Evolutionary conservation across 257 asterid genomes (phyloP).

Genomic region (Ocimum tenuiflorum): DNA sequence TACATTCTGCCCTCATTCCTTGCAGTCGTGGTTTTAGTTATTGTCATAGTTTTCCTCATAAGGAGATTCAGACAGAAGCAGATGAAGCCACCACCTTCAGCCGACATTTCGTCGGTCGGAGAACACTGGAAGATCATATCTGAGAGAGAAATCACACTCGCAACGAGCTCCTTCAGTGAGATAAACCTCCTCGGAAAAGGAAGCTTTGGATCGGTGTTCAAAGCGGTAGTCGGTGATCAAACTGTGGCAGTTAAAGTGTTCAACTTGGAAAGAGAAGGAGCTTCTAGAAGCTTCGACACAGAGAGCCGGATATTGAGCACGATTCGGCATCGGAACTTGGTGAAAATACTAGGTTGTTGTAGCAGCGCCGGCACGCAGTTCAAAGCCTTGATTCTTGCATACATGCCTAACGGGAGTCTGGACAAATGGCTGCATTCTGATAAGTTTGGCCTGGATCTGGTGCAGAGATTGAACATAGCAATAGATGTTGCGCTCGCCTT

Average conservation of each 20-base stretch:
- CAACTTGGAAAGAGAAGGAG: neutral
- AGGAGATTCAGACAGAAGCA: neutral
- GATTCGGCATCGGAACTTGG: neutral
- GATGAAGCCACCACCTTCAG: neutral
- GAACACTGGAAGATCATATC: neutral
- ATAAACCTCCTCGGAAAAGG: conserved; percentile 3
- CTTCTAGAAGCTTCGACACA: neutral
- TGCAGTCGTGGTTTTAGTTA: neutral
- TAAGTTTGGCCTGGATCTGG: neutral
- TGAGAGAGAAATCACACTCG: neutral
- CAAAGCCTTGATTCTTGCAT: neutral
- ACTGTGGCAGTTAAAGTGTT: neutral
- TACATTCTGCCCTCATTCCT: neutral
- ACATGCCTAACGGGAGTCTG: neutral
- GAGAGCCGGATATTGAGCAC: neutral
- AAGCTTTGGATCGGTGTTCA: neutral
- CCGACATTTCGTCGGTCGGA: neutral
- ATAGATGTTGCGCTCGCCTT: conserved; percentile 2
- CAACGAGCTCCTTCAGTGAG: neutral
- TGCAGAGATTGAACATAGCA: neutral
- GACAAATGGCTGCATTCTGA: neutral
- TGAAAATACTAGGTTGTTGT: neutral
- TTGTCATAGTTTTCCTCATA: neutral
- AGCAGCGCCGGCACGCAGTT: neutral
- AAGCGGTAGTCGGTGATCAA: neutral